phyloP scores from a whole-genome alignment of 2,329 filamentous ascomycete genomes.

The Triangularia setosa region DNA sequence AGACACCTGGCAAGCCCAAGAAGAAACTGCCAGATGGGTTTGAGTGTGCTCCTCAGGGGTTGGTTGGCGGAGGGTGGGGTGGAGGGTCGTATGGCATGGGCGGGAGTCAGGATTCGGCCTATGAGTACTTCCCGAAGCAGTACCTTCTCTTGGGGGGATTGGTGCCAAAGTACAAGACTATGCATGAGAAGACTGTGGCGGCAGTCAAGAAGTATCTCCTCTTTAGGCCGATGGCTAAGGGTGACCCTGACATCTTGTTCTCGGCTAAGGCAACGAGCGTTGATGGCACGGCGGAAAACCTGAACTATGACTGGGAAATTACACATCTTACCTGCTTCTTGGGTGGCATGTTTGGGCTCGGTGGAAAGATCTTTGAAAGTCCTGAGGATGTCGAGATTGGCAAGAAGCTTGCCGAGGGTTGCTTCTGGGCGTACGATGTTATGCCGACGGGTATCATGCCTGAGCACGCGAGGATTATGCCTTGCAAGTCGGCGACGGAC shows the following conservation, averaged over 20 bases:
- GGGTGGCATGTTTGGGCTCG: constrained; percentile 66
- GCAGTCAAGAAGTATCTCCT: constrained; percentile 70
- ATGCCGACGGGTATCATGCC: constrained; percentile 63
- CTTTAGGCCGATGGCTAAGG: constrained; percentile 70
- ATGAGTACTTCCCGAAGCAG: constrained; percentile 68
- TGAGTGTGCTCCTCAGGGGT: constrained; percentile 57
- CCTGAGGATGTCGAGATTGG: constrained; percentile 60
- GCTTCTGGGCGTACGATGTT: constrained; percentile 64
- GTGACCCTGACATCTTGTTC: constrained; percentile 67
- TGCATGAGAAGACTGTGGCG: constrained; percentile 67
- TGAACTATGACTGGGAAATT: constrained; percentile 54
- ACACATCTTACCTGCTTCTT: constrained; percentile 65
- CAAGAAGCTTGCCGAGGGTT: constrained; percentile 62
- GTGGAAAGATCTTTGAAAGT: constrained; percentile 57
- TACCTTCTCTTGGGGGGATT: constrained; percentile 73
- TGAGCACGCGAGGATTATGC: constrained; percentile 46
- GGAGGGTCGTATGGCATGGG: constrained; percentile 56
- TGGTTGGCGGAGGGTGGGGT: constrained; percentile 46
- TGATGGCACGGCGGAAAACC: constrained; percentile 39
- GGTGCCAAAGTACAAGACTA: constrained; percentile 64
- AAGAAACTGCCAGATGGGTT: constrained; percentile 33
- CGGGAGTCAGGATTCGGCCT: constrained; percentile 65
- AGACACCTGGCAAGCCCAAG: constrained; percentile 25
- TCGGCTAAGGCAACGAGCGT: constrained; percentile 57
- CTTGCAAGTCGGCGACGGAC: constrained; percentile 44